Evolutionary conservation across 371 early-diverging fungal genomes (phyloP).

Genomic region (Homolaphlyctis polyrhiza): DNA sequence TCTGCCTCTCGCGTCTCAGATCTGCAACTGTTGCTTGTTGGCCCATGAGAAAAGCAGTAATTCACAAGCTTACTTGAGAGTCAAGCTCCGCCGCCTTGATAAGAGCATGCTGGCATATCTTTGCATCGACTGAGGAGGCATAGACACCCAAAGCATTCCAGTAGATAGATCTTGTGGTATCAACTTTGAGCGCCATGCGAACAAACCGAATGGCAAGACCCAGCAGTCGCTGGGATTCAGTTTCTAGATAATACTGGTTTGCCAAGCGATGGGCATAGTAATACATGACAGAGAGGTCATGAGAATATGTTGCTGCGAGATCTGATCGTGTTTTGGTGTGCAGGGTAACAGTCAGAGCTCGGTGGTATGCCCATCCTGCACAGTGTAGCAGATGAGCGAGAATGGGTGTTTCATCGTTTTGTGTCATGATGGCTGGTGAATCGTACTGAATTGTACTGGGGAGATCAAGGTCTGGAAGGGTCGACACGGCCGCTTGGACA

Average conservation of each 20-base stretch:
- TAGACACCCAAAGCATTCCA: slow-evolving; percentile 80
- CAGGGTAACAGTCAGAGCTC: not conserved
- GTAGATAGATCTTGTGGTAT: slow-evolving; percentile 51
- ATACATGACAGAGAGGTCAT: slow-evolving; percentile 21
- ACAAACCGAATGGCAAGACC: slow-evolving; percentile 25
- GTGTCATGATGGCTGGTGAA: not conserved
- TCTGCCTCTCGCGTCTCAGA: slow-evolving; percentile 53
- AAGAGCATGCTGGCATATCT: slow-evolving; percentile 78
- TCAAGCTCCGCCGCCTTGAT: slow-evolving; percentile 65
- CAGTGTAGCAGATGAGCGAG: not conserved
- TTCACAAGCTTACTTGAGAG: too few relatives aligned
- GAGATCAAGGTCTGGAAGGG: not conserved
- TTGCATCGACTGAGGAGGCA: slow-evolving; percentile 44
- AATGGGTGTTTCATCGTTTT: too few relatives aligned
- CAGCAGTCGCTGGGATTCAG: not conserved
- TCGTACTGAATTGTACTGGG: not conserved
- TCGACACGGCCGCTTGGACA: not conserved
- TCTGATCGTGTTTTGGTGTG: not conserved
- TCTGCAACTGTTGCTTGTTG: too few relatives aligned
- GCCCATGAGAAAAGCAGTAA: too few relatives aligned
- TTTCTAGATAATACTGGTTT: slow-evolving; percentile 4
- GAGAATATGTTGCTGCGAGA: slow-evolving; percentile 11
- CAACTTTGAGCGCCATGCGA: slow-evolving; percentile 60
- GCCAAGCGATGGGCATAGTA: slow-evolving; percentile 12
- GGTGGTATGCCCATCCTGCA: not conserved